Percentiles rank a stretch among this genome's conserved stretches.
phyloP scores from a whole-genome alignment of 331 rosid species.

The Phaseolus coccineus region DNA sequence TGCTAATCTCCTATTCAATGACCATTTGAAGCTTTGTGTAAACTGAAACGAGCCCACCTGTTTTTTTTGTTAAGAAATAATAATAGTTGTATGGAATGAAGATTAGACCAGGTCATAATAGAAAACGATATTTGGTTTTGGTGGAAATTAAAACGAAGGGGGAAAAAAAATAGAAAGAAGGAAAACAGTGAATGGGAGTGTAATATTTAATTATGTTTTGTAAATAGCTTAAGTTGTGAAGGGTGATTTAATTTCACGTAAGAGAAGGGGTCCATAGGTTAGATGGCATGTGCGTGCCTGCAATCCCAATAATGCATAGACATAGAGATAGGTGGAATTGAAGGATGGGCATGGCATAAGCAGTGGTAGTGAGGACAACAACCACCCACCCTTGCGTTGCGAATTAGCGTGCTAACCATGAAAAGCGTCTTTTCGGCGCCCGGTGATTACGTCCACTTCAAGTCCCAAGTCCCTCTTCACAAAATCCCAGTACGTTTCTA shows the following conservation, averaged over 20 bases:
- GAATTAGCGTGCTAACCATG: slow-evolving; percentile 58
- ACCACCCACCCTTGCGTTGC: slow-evolving; percentile 5
- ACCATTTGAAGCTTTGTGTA: not conserved
- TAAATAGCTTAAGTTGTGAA: not conserved
- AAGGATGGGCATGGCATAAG: slow-evolving; percentile 33
- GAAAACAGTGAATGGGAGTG: not conserved
- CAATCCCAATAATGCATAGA: slow-evolving; percentile 40
- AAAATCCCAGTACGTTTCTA: slow-evolving; percentile 78
- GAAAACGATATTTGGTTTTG: not conserved
- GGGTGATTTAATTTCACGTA: not conserved
- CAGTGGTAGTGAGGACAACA: not conserved
- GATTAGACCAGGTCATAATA: not conserved
- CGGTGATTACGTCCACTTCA: slow-evolving; percentile 97
- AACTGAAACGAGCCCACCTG: not conserved
- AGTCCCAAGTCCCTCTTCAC: slow-evolving; percentile 98
- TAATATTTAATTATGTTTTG: not conserved
- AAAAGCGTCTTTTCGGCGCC: slow-evolving; percentile 98
- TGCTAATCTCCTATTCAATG: not conserved
- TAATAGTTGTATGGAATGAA: not conserved
- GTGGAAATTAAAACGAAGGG: not conserved
- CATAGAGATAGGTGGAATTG: slow-evolving; percentile 22
- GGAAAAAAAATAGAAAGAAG: not conserved
- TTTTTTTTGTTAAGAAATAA: not conserved
- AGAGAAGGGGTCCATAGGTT: not conserved
- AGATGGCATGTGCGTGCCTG: slow-evolving; percentile 11